phyloP scores from a whole-genome alignment of 2,329 filamentous ascomycete species.

The Biscogniauxia mediterranea region DNA sequence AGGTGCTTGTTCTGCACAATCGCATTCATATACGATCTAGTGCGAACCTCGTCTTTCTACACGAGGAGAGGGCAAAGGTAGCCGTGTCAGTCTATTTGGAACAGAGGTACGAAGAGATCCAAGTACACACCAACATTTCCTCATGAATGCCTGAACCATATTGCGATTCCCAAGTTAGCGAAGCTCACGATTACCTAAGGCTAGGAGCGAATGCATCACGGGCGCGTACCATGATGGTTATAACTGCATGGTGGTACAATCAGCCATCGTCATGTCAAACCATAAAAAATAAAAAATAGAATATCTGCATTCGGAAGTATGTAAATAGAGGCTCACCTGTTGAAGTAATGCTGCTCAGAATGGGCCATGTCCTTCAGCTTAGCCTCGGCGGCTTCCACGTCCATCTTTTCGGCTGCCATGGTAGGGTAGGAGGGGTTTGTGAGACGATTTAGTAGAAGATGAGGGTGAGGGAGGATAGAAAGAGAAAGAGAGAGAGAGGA shows the following conservation, averaged over 20 bases:
- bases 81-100: conserved; percentile 23
- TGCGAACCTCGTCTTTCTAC: conserved; percentile 98
- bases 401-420: conserved; percentile 48
- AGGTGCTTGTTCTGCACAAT: conserved; percentile 96
- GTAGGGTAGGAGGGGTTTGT: conserved; percentile 5
- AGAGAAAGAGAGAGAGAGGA: conserved; percentile 15
- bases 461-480: conserved; percentile 4
- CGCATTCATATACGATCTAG: conserved; percentile 92
- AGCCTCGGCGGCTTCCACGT: conserved; percentile 59
- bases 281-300: conserved; percentile 3
- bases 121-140: conserved; percentile 85
- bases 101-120: conserved; percentile 17
- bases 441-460: neutral
- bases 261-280: conserved; percentile 3
- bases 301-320: conserved; percentile 35
- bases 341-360: conserved; percentile 99
- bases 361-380: conserved; percentile 75
- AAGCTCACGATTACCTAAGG: conserved; percentile 11
- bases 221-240: conserved; percentile 84
- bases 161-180: conserved; percentile 15
- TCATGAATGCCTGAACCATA: conserved; percentile 76
- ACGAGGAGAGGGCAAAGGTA: conserved; percentile 8
- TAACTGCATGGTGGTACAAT: conserved; percentile 59
- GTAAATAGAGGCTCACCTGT: conserved; percentile 61
- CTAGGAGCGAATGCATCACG: conserved; percentile 28